Evolutionary conservation across 176 grass and related monocot species (phyloP).

Genomic region (Canna indica): DNA sequence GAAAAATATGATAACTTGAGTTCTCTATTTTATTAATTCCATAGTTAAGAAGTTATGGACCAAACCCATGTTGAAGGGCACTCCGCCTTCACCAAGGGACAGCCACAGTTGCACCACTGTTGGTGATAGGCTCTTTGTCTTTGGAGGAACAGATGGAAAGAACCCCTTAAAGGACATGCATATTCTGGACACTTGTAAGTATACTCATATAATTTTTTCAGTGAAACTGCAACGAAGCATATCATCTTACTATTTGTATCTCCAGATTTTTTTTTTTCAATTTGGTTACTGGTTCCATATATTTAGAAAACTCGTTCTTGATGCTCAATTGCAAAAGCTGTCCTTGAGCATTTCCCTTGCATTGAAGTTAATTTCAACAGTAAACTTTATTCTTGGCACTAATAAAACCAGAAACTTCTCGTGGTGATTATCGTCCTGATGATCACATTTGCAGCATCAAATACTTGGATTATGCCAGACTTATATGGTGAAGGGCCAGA

Average conservation of each 20-base stretch:
- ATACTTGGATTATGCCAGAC: constrained; percentile 24
- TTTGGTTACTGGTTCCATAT: not conserved
- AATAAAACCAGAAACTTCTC: not conserved
- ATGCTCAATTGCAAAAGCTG: not conserved
- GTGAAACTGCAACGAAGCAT: not conserved
- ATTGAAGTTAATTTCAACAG: too few species aligned
- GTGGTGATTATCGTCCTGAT: not conserved
- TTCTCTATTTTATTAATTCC: not conserved
- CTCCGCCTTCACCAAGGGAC: constrained; percentile 27
- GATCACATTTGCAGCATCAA: constrained; percentile 12
- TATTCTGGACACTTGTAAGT: constrained; percentile 29
- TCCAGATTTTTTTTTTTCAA: not conserved
- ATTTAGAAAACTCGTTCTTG: not conserved
- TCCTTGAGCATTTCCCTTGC: too few species aligned
- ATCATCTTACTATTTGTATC: not conserved
- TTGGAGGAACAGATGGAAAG: constrained; percentile 33
- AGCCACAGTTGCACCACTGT: constrained; percentile 30
- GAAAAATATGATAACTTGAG: not conserved
- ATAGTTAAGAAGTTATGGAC: constrained; percentile 22
- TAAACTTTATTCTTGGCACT: not conserved
- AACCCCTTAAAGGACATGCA: constrained; percentile 27
- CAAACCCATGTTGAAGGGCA: constrained; percentile 15
- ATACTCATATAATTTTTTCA: not conserved
- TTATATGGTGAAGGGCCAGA: constrained; percentile 20
- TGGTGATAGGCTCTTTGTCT: constrained; percentile 27